Conservation (phyloP, 306 rosid genomes). For the Ceratonia siliqua region DNA sequence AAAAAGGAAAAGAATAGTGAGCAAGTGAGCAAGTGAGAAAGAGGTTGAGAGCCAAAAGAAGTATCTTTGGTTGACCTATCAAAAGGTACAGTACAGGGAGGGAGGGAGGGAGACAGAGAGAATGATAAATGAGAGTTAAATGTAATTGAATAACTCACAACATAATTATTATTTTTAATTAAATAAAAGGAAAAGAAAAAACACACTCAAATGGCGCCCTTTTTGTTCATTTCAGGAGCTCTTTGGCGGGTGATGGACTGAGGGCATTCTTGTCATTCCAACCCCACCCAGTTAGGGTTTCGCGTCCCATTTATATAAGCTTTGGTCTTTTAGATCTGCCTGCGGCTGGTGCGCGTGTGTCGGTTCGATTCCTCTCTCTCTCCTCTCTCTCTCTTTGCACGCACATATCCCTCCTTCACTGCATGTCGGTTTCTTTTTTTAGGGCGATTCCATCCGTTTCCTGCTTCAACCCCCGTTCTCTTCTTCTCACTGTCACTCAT, state of each 20-base stretch:
- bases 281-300: conserved; percentile 59
- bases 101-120: not conserved
- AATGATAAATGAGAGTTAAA: too few relatives aligned
- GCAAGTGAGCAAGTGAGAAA: not conserved
- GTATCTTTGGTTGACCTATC: conserved; percentile 37
- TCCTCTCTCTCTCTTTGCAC: conserved; percentile 8
- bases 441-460: conserved; percentile 5
- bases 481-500: not conserved
- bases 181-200: too few relatives aligned
- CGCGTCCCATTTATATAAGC: conserved; percentile 39
- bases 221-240: conserved; percentile 36
- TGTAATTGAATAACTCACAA: too few relatives aligned
- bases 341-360: conserved; percentile 54
- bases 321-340: conserved; percentile 41
- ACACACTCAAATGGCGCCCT: conserved; percentile 31
- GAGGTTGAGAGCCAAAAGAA: not conserved
- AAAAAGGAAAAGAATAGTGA: not conserved
- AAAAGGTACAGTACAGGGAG: conserved; percentile 14
- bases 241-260: conserved; percentile 39
- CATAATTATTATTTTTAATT: not conserved
- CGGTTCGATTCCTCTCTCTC: conserved; percentile 46
- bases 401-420: conserved; percentile 17
- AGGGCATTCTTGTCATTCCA: conserved; percentile 46
- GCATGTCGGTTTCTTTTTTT: conserved; percentile 25
- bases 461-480: not conserved